Percentiles rank a stretch among this genome's conserved stretches.
Conservation (phyloP, 139 green algal genomes). For the Auxenochlorella pyrenoidosa region DNA sequence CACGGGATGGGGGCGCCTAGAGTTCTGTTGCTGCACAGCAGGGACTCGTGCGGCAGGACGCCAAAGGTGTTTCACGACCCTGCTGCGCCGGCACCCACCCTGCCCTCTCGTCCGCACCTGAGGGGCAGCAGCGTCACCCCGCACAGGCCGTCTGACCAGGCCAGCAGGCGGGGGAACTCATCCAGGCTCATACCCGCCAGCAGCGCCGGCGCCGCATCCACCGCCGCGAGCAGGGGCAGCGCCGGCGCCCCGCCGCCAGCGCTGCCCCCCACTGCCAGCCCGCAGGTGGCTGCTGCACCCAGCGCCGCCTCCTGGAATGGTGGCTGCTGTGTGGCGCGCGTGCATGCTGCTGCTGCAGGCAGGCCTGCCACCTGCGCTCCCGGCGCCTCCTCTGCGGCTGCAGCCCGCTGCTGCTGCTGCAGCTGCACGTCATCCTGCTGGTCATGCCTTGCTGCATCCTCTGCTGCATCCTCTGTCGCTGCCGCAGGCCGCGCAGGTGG, state of each 20-base stretch:
- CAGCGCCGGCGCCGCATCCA: neutral
- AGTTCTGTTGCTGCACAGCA: too few relatives aligned
- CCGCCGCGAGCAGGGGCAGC: neutral
- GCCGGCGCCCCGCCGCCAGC: neutral
- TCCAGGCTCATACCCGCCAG: conserved; percentile 15
- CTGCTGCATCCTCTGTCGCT: neutral
- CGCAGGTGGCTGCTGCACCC: neutral
- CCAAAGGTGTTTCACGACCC: too few relatives aligned
- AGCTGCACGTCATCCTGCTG: neutral
- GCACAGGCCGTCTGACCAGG: conserved; percentile 34
- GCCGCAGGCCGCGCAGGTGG: too few relatives aligned
- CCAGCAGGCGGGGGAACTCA: conserved; percentile 38
- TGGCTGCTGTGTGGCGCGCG: neutral
- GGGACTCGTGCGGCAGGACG: too few relatives aligned
- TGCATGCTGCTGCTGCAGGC: neutral
- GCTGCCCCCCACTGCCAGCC: neutral
- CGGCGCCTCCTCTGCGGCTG: neutral
- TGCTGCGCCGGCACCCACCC: too few relatives aligned
- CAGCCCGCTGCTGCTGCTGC: conserved; percentile 8
- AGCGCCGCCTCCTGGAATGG: neutral
- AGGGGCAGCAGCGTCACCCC: conserved; percentile 33
- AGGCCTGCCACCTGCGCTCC: neutral
- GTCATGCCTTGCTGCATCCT: neutral
- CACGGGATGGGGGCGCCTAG: neutral
- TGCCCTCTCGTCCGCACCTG: neutral